Evolutionary conservation across 371 early-diverging fungal genomes (phyloP), one percentile per base, ranked within the genome.

Genomic region (Lichtheimia ornata): DNA sequence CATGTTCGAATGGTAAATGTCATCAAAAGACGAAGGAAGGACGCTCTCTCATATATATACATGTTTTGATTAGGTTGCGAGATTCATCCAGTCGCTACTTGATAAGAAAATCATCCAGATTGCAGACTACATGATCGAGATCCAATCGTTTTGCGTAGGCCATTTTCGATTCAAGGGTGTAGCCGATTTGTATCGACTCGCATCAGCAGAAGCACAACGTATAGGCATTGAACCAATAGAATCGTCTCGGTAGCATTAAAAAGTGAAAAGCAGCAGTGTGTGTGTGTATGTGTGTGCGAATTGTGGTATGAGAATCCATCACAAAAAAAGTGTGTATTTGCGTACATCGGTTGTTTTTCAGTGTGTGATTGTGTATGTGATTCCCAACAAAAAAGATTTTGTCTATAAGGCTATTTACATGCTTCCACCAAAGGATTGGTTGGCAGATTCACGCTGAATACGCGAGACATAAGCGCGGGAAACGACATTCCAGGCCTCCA

Each of bases 401-500:
- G 24, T 53, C 12, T 43, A 40, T 52, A 22, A 35, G 11, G 45
- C 35, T 55, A 20, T 64, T 66, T 71, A 71, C 67, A 71, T 61
- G 62, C 62, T 57, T 42, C 61, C 69, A 43, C 70, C 73, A 55
- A 64, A 65, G 24, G 50, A 44, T 67, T 73, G 73, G 69, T 79
- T 76, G 62, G 79, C 81, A 25, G 81, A 79, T 67, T 91, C 91
- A 57, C 86, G 81, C 71, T 90, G 89, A 41, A 89, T 79, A 57
- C 90, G 83, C 58, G 76, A 73, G 40, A 91, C 84, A 56, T 91
- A 93, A 12, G 91, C 78, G 54, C 89, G 85, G 41, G 94, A 92
- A 41, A 92, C 90, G 41, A 87, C 79, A 66, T 93, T 92, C 93
- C 93, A 94, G 58, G 92, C 85, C 61, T 91, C 90, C 87, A 94